phyloP scores from a whole-genome alignment of 495 filamentous ascomycete species.

The Talaromyces nanjingensis region DNA sequence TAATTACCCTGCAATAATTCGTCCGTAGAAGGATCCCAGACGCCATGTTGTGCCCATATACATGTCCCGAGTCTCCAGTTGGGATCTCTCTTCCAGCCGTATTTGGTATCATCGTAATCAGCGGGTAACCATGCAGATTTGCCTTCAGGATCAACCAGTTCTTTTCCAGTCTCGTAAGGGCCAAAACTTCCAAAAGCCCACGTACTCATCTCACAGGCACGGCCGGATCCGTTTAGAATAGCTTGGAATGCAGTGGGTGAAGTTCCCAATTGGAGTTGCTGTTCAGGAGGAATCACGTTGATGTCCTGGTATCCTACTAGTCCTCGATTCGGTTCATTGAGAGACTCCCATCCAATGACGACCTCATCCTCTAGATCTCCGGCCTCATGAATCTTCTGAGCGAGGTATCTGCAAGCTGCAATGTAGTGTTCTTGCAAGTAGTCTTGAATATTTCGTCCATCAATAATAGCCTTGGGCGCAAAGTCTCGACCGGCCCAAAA shows the following conservation, averaged over 20 bases:
- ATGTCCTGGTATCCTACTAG: slow-evolving; percentile 83
- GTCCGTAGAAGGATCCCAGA: slow-evolving; percentile 83
- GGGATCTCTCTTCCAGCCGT: slow-evolving; percentile 84
- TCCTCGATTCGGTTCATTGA: slow-evolving; percentile 92
- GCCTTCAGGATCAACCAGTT: slow-evolving; percentile 83
- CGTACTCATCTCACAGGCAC: slow-evolving; percentile 79
- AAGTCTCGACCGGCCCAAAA: slow-evolving; percentile 94
- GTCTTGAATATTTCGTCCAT: slow-evolving; percentile 94
- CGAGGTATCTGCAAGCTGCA: slow-evolving; percentile 69
- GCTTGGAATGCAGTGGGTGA: slow-evolving; percentile 94
- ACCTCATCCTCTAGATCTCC: slow-evolving; percentile 82
- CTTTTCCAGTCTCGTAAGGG: slow-evolving; percentile 77
- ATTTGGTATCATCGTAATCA: slow-evolving; percentile 75
- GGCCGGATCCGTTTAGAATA: slow-evolving; percentile 80
- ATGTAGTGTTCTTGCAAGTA: slow-evolving; percentile 88
- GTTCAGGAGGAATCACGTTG: slow-evolving; percentile 72
- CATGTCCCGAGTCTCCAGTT: slow-evolving; percentile 90
- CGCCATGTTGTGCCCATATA: slow-evolving; percentile 92
- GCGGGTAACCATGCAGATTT: slow-evolving; percentile 74
- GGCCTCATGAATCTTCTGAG: slow-evolving; percentile 78
- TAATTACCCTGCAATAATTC: slow-evolving; percentile 78
- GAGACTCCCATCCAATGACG: slow-evolving; percentile 89
- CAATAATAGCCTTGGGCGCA: slow-evolving; percentile 90
- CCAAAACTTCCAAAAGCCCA: slow-evolving; percentile 94
- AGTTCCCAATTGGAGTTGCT: slow-evolving; percentile 88